Percentiles rank a stretch among this genome's conserved stretches.
phyloP scores from a whole-genome alignment of 257 asterid species.

The Fraxinus pennsylvanica region DNA sequence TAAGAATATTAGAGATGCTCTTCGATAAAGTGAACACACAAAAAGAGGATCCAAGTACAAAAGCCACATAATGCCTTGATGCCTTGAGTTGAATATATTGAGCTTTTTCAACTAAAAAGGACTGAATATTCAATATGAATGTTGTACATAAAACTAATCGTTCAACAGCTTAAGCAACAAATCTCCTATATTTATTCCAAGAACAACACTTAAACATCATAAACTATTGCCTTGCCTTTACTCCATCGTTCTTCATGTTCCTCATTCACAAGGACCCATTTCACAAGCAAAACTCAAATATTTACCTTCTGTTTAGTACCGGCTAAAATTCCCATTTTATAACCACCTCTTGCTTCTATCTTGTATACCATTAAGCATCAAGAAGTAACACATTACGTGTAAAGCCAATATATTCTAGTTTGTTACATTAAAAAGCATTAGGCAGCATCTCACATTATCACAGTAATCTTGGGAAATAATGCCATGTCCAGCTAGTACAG shows the following conservation, averaged over 20 bases:
- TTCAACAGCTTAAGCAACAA: constrained; percentile 2
- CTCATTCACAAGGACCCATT: not conserved
- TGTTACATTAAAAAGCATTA: not conserved
- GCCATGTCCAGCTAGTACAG: constrained; percentile 2
- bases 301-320: not conserved
- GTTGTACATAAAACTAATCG: not conserved
- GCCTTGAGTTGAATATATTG: not conserved
- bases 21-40: not conserved
- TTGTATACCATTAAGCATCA: not conserved
- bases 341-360: not conserved
- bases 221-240: not conserved
- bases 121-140: not conserved
- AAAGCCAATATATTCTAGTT: constrained; percentile 4
- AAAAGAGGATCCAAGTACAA: not conserved
- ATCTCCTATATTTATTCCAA: not conserved
- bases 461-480: not conserved
- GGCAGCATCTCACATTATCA: not conserved
- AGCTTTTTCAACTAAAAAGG: not conserved
- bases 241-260: not conserved
- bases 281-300: not conserved
- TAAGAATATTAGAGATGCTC: not conserved
- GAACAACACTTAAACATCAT: not conserved
- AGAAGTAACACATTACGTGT: constrained; percentile 7
- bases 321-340: not conserved
- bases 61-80: not conserved